Evolutionary conservation across 2,329 filamentous ascomycete genomes (phyloP).

Genomic region (Calonectria montana): DNA sequence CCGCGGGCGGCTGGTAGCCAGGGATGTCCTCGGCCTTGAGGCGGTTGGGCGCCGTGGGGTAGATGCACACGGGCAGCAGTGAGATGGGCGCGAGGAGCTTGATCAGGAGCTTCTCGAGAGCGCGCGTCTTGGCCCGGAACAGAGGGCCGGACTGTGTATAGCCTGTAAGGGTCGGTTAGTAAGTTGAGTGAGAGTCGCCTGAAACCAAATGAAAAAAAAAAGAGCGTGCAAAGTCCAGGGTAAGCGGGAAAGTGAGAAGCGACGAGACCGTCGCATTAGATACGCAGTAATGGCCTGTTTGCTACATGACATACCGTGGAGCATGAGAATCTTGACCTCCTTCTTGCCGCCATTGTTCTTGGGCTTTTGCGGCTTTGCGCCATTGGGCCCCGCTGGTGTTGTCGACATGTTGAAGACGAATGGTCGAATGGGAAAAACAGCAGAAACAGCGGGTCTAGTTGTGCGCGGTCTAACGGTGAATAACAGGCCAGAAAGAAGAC

Average conservation of each 20-base stretch:
- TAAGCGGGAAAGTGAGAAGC: neutral
- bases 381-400: conserved; percentile 26
- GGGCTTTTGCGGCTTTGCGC: conserved; percentile 40
- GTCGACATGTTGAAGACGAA: conserved; percentile 42
- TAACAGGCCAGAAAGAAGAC: conserved; percentile 25
- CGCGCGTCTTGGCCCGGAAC: conserved; percentile 90
- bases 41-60: conserved; percentile 75
- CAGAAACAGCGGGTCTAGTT: conserved; percentile 20
- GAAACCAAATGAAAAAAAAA: neutral
- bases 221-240: conserved; percentile 4
- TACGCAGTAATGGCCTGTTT: neutral
- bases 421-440: conserved; percentile 13
- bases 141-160: conserved; percentile 90
- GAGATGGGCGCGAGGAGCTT: conserved; percentile 76
- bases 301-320: conserved; percentile 68
- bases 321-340: conserved; percentile 78
- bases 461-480: conserved; percentile 30
- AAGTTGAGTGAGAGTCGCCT: conserved; percentile 10
- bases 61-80: conserved; percentile 68
- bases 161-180: conserved; percentile 58
- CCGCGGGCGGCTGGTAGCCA: conserved; percentile 66
- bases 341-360: conserved; percentile 55
- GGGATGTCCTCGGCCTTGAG: conserved; percentile 76
- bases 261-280: neutral
- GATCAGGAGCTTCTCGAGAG: conserved; percentile 81